Evolutionary conservation across 805 yeast species (phyloP), one percentile per base, ranked within the genome.

Genomic region (Myxozyma vanderwaltii): DNA sequence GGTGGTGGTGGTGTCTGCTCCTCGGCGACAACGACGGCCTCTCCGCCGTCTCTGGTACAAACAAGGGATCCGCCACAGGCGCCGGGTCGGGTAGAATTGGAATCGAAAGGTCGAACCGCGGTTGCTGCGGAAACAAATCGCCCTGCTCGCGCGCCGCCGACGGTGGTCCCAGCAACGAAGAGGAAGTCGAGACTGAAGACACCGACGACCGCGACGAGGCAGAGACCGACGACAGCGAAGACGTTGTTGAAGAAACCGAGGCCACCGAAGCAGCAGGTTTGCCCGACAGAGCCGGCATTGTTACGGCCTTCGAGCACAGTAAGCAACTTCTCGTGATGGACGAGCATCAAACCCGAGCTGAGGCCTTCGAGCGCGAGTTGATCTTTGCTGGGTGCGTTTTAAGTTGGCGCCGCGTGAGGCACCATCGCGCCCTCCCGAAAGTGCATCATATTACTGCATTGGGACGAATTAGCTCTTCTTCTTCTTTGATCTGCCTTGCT

Each of bases 401-500:
- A 49, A 31, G 62, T 58, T 58, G 62, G 62, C 49, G 62, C 62
- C 62, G 62, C 56, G 47, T 55, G 36, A 52, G 62, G 62, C 62
- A 49, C 55, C 44, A 36, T n/a, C 46, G 57, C 33, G n/a, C n/a
- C n/a, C n/a, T n/a, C n/a, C 38, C 54, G 58, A 39, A 53, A 47
- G 46, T 41, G 41, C 40, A 26, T 24, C 12, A 39, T n/a, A n/a
- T 38, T n/a, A 10, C 43, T 38, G 43, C 21, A n/a, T 38, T n/a
- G 19, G 21, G n/a, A n/a, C n/a, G n/a, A n/a, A n/a, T n/a, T n/a
- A n/a, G n/a, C n/a, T n/a, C n/a, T n/a, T n/a, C n/a, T n/a, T n/a
- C n/a, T n/a, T n/a, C n/a, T n/a, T n/a, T n/a, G n/a, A n/a, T n/a
- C n/a, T n/a, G n/a, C n/a, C n/a, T n/a, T n/a, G n/a, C n/a, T n/a